Evolutionary conservation across 164 flowering plant species (phyloP).

Genomic region (Akebia trifoliata): DNA sequence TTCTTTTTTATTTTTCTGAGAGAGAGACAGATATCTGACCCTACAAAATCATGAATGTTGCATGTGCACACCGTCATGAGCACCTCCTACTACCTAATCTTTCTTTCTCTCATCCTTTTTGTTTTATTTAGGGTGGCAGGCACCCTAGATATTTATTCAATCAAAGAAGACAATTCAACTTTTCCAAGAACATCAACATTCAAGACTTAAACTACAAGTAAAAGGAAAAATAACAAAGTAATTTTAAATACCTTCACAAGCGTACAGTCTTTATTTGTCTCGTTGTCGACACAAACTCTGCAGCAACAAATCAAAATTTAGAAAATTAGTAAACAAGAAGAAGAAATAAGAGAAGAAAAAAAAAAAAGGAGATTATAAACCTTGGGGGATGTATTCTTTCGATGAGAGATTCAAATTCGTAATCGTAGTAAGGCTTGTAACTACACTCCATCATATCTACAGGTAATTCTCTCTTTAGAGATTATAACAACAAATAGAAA

Average conservation of each 20-base stretch:
- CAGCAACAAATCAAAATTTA: constrained; percentile 8
- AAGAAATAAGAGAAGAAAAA: constrained; percentile 1
- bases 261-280: constrained; percentile 61
- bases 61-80: background rate
- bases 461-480: background rate
- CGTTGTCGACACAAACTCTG: constrained; percentile 85
- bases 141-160: too few relatives aligned
- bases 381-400: constrained; percentile 84
- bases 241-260: constrained; percentile 64
- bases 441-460: constrained; percentile 32
- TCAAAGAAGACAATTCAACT: background rate
- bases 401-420: constrained; percentile 56
- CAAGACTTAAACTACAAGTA: background rate
- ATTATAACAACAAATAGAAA: background rate
- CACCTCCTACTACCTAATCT: too few relatives aligned
- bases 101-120: too few relatives aligned
- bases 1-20: too few relatives aligned
- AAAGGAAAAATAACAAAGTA: background rate
- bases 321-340: background rate
- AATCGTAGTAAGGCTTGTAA: constrained; percentile 66
- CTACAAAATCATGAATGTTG: background rate
- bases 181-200: background rate
- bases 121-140: too few relatives aligned
- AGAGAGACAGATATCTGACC: constrained; percentile 1
- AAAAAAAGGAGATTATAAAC: constrained; percentile 25